These are phyloP conservation scores for Eimeria zaria DNA, from an alignment of 169 alveolate genomes.

Conservation along the genomic window DNA sequence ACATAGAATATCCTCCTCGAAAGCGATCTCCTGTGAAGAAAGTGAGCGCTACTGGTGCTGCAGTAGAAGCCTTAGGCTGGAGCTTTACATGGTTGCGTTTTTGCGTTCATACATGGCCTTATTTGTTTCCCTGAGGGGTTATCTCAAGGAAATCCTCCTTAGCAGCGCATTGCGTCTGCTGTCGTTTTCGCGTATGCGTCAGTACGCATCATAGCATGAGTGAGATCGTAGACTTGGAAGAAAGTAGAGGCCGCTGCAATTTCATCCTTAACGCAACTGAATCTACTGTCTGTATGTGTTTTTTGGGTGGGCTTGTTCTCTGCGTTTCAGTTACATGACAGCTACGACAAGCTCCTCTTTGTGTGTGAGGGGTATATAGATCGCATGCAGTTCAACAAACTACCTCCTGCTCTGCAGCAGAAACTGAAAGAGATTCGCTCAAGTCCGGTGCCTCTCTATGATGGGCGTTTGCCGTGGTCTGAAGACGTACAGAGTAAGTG, in stretches of 20 bases:
- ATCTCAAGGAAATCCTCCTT: neutral
- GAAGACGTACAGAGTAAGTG: slow-evolving; percentile 73
- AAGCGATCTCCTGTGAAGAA: slow-evolving; percentile 76
- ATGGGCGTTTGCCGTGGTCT: slow-evolving; percentile 74
- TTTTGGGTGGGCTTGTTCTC: neutral
- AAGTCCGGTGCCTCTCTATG: slow-evolving; percentile 67
- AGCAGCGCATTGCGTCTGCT: neutral
- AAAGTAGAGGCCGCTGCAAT: neutral
- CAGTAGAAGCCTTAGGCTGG: neutral
- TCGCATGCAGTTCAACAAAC: slow-evolving; percentile 19
- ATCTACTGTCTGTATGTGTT: neutral
- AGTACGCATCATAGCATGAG: neutral
- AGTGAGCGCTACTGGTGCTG: slow-evolving; percentile 13
- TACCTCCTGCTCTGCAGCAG: slow-evolving; percentile 69
- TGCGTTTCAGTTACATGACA: slow-evolving; percentile 80
- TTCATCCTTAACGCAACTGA: neutral
- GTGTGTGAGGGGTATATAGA: slow-evolving; percentile 84
- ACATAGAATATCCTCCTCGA: slow-evolving; percentile 84
- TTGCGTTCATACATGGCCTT: neutral
- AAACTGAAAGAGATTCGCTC: slow-evolving; percentile 27
- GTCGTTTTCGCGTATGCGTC: neutral
- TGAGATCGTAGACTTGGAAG: neutral
- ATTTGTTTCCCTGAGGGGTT: neutral
- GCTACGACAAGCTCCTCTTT: slow-evolving; percentile 80
- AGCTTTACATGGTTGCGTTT: neutral